Evolutionary conservation across 1,284 basidiomycete genomes (phyloP).

Genomic region (Moesziomyces parantarcticus): DNA sequence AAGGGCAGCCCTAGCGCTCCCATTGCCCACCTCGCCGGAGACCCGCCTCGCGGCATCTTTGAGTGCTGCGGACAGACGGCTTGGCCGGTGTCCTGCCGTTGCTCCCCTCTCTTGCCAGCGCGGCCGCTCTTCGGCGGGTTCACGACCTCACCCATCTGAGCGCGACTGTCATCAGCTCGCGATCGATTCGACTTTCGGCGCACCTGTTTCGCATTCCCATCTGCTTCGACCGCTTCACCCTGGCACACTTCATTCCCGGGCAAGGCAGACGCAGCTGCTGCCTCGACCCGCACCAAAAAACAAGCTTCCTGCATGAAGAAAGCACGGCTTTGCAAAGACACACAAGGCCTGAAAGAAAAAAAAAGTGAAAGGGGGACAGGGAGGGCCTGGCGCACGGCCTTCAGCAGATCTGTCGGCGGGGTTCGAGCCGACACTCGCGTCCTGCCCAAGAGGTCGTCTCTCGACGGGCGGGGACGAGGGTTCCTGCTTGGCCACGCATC

Average conservation of each 20-base stretch:
- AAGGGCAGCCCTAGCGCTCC: constrained; percentile 25
- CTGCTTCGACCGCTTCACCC: too few relatives aligned
- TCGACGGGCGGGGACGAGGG: not conserved
- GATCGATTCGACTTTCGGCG: not conserved
- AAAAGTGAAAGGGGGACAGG: not conserved
- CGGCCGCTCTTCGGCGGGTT: constrained; percentile 35
- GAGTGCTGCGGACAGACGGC: constrained; percentile 15
- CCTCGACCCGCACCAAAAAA: too few relatives aligned
- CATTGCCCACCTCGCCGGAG: not conserved
- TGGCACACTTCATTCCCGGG: too few relatives aligned
- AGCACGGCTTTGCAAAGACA: not conserved
- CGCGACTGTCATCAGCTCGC: too few relatives aligned
- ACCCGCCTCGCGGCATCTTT: not conserved
- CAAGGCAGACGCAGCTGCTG: too few relatives aligned
- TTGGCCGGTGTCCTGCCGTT: constrained; percentile 20
- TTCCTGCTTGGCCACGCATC: not conserved
- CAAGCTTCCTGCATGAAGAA: not conserved
- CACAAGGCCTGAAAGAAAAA: not conserved
- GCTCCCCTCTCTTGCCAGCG: constrained; percentile 21
- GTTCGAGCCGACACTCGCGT: not conserved
- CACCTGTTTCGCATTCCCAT: not conserved
- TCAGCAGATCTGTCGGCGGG: not conserved
- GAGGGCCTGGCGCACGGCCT: not conserved
- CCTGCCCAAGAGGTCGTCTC: not conserved
- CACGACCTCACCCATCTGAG: constrained; percentile 20